These are phyloP conservation scores for Exophiala xenobiotica DNA, from an alignment of 2,329 filamentous ascomycete species.

Conservation along the genomic window DNA sequence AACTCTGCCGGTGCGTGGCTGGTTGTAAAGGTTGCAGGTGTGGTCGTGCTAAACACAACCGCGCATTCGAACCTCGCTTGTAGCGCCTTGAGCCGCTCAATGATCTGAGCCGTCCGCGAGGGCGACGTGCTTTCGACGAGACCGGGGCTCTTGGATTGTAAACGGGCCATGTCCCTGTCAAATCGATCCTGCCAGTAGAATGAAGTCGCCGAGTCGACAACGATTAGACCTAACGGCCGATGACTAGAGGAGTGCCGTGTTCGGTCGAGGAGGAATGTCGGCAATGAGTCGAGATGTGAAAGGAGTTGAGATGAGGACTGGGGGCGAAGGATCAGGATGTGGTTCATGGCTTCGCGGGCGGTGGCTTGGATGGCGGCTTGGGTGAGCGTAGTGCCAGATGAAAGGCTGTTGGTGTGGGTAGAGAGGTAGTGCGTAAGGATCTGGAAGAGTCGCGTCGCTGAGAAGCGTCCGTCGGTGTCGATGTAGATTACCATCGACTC, in stretches of 20 bases:
- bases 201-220: constrained; percentile 55
- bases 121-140: constrained; percentile 15
- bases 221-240: constrained; percentile 49
- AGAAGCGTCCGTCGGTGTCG: constrained; percentile 57
- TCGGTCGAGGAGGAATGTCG: constrained; percentile 50
- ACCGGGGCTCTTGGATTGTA: constrained; percentile 40
- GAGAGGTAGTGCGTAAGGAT: constrained; percentile 34
- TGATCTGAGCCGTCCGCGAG: constrained; percentile 18
- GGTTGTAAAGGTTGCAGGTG: constrained; percentile 7
- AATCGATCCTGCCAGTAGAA: constrained; percentile 57
- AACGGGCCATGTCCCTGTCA: constrained; percentile 41
- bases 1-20: constrained; percentile 6
- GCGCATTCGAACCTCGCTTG: constrained; percentile 41
- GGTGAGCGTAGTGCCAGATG: background rate
- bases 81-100: constrained; percentile 34
- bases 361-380: background rate
- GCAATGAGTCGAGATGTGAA: constrained; percentile 48
- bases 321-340: constrained; percentile 60
- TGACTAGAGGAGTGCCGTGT: constrained; percentile 41
- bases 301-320: constrained; percentile 52
- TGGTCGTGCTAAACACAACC: constrained; percentile 38
- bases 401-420: background rate
- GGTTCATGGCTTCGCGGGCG: constrained; percentile 41
- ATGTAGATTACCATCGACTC: constrained; percentile 54
- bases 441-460: constrained; percentile 46